phyloP scores from a whole-genome alignment of 805 yeast genomes.

The Starmerella gropengiesseri region DNA sequence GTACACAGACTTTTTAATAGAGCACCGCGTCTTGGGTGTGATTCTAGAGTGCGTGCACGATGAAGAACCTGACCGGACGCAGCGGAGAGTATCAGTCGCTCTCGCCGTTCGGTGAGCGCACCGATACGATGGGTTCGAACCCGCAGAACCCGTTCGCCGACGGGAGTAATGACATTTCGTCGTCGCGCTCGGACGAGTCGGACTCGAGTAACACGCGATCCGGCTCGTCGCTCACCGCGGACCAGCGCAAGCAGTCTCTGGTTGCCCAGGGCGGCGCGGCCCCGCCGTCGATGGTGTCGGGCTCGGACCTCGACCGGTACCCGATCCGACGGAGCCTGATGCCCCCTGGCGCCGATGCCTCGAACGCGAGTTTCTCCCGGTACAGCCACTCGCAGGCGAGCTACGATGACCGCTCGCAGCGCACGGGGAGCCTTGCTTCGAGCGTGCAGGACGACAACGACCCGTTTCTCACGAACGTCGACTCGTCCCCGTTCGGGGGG shows the following conservation, averaged over 20 bases:
- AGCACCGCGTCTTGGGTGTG: neutral
- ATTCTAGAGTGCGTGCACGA: slow-evolving; percentile 2
- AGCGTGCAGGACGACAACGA: slow-evolving; percentile 22
- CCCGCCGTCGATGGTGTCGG: slow-evolving; percentile 19
- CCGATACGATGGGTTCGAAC: slow-evolving; percentile 9
- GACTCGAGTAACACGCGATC: slow-evolving; percentile 13
- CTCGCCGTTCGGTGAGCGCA: slow-evolving; percentile 13
- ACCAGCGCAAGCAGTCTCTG: neutral
- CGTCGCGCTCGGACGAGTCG: slow-evolving; percentile 14
- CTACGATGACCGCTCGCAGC: slow-evolving; percentile 14
- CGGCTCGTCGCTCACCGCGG: slow-evolving; percentile 6
- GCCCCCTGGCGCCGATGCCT: slow-evolving; percentile 12
- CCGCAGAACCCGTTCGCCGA: slow-evolving; percentile 27
- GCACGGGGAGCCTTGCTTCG: slow-evolving; percentile 16
- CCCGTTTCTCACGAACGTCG: slow-evolving; percentile 29
- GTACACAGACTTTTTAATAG: neutral
- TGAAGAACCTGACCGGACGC: slow-evolving; percentile 20
- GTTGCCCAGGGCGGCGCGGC: slow-evolving; percentile 1
- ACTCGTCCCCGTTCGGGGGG: slow-evolving; percentile 77
- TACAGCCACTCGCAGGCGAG: slow-evolving; percentile 16
- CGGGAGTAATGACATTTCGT: slow-evolving; percentile 19
- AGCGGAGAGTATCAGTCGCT: slow-evolving; percentile 21
- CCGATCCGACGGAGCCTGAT: slow-evolving; percentile 26
- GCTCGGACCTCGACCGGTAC: slow-evolving; percentile 31
- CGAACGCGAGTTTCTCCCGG: slow-evolving; percentile 19